A percentile compares a stretch with the other conserved stretches of the same genome.
Conservation (phyloP, 164 flowering plant species). For the Macadamia integrifolia region DNA sequence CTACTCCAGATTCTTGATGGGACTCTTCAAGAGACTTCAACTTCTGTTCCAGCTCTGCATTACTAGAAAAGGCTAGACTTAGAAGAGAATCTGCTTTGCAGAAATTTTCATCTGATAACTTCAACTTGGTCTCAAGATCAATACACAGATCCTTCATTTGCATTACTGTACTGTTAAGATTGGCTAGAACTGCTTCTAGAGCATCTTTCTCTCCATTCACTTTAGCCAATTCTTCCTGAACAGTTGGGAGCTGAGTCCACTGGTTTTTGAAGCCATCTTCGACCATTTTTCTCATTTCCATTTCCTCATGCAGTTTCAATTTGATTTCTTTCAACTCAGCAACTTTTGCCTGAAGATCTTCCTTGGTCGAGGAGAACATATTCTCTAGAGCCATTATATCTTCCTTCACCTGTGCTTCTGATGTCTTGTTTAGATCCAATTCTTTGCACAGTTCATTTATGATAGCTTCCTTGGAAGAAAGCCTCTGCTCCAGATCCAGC, state of each 20-base stretch:
- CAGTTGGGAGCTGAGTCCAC: slow-evolving; percentile 27
- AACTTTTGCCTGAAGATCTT: slow-evolving; percentile 49
- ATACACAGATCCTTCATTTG: slow-evolving; percentile 40
- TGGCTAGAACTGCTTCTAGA: slow-evolving; percentile 48
- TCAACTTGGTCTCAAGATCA: slow-evolving; percentile 66
- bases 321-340: slow-evolving; percentile 54
- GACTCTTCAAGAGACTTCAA: slow-evolving; percentile 56
- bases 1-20: slow-evolving; percentile 45
- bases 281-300: slow-evolving; percentile 27
- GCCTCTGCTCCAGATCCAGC: slow-evolving; percentile 43
- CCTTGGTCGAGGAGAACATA: slow-evolving; percentile 36
- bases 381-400: slow-evolving; percentile 42
- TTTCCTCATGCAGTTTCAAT: slow-evolving; percentile 49
- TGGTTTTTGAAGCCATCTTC: slow-evolving; percentile 32
- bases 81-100: slow-evolving; percentile 52
- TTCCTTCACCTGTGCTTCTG: slow-evolving; percentile 53
- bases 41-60: slow-evolving; percentile 64
- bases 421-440: slow-evolving; percentile 42
- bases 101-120: slow-evolving; percentile 57
- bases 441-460: slow-evolving; percentile 47
- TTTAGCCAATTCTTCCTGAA: slow-evolving; percentile 45
- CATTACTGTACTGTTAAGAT: slow-evolving; percentile 30
- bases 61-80: slow-evolving; percentile 54
- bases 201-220: slow-evolving; percentile 42
- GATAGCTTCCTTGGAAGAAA: slow-evolving; percentile 44